Evolutionary conservation across 2,329 filamentous ascomycete species (phyloP), one percentile per base, ranked within the genome.

Genomic region (Nigrospora oryzae): DNA sequence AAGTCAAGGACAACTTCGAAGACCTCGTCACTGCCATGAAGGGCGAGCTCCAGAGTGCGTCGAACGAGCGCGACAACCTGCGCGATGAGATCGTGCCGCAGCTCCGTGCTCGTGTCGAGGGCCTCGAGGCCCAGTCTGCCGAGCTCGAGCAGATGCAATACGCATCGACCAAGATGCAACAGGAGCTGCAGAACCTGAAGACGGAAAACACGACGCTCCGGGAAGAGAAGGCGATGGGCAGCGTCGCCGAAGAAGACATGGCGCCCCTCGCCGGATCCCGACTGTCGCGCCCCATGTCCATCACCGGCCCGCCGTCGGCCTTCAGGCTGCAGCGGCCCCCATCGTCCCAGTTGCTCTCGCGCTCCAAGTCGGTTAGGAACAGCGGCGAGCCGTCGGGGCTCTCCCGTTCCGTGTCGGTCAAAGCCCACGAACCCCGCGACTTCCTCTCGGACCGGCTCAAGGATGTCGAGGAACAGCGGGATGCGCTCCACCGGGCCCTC

Each of bases 1-100:
- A 87, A 61, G 81, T 86, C 55, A 96, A 95, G 63, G 83, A 88
- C 58, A 96, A 94, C 62, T 94, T 97, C 56, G 89, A 97, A 65
- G 90, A 96, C 61, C 75, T 98, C 37, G 74, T 97, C 38, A 81
- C 83, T 7, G 91, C 87, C 5, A 81, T 97, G 54, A 85, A 86
- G 54, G 78, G 81, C 19, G 89, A 98, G 61, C 73, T 97, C 13
- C 79, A 90, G 56, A 85, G 81, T 53, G 80, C 89, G 43, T 79
- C 86, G 48, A 90, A 93, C 53, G 90, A 98, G 65, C 81, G 89
- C 43, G 93, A 98, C 63, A 91, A 94, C 55, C 77, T 97, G 14
- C 83, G 88, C 28, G 90, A 97, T 51, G 88, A 95, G 63, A 74
- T 95, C 36, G 81, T 95, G 2, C 89, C 90, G 15, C 80, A 89